These are phyloP conservation scores for Amanita rubescens DNA, from an alignment of 768 basidiomycete genomes.

Conservation along the genomic window DNA sequence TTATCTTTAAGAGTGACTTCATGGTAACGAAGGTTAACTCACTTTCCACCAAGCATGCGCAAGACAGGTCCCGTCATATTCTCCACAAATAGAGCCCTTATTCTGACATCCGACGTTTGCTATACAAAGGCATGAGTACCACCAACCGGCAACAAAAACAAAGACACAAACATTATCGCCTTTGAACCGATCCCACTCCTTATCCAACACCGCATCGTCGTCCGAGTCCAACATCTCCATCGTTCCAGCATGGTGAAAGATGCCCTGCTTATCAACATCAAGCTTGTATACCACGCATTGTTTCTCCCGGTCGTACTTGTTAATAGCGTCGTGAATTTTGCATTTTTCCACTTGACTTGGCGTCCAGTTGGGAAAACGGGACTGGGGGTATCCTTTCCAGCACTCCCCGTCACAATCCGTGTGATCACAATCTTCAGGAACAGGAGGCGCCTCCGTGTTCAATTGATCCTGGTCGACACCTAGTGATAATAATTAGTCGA, in stretches of 20 bases:
- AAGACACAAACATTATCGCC: slow-evolving; percentile 25
- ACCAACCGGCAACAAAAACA: not conserved
- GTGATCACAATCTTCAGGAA: slow-evolving; percentile 31
- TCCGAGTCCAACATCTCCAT: slow-evolving; percentile 15
- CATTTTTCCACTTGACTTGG: slow-evolving; percentile 33
- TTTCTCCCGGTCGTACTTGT: slow-evolving; percentile 17
- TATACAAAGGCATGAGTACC: slow-evolving; percentile 1
- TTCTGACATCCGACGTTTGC: slow-evolving; percentile 29
- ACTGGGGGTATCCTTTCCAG: slow-evolving; percentile 36
- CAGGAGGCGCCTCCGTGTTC: slow-evolving; percentile 28
- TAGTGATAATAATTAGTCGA: not conserved
- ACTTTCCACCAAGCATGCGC: slow-evolving; percentile 57
- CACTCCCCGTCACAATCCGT: slow-evolving; percentile 26
- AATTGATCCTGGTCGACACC: slow-evolving; percentile 26
- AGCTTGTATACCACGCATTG: slow-evolving; percentile 31
- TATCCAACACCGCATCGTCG: slow-evolving; percentile 8
- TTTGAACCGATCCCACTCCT: slow-evolving; percentile 30
- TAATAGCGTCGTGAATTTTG: slow-evolving; percentile 29
- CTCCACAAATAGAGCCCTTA: slow-evolving; percentile 48
- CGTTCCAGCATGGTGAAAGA: slow-evolving; percentile 22
- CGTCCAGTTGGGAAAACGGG: slow-evolving; percentile 53
- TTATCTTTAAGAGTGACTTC: not conserved
- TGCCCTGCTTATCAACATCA: slow-evolving; percentile 31
- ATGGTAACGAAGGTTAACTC: slow-evolving; percentile 5
- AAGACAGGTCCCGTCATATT: slow-evolving; percentile 44